phyloP scores from a whole-genome alignment of 2,329 filamentous ascomycete species.

The Aspergillus uvarum region DNA sequence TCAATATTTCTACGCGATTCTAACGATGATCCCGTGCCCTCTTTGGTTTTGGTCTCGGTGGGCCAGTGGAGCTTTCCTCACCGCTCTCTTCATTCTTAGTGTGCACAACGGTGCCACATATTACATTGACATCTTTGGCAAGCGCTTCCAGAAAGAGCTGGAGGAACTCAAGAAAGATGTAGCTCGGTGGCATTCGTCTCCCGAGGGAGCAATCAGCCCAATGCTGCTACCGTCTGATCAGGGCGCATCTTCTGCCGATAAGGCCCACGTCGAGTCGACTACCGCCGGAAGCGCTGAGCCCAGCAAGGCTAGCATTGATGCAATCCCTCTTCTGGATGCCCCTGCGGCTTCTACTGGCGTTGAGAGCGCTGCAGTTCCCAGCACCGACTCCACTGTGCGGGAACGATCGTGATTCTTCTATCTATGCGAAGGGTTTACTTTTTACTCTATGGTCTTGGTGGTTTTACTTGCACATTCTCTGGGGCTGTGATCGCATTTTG shows the following conservation, averaged over 20 bases:
- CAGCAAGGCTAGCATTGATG: slow-evolving; percentile 32
- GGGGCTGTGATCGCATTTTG: neutral
- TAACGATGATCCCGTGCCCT: slow-evolving; percentile 93
- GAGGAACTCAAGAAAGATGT: slow-evolving; percentile 88
- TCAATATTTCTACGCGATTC: slow-evolving; percentile 84
- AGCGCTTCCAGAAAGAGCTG: slow-evolving; percentile 92
- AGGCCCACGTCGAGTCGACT: slow-evolving; percentile 21
- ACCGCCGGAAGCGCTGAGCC: slow-evolving; percentile 20
- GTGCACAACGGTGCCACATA: slow-evolving; percentile 96
- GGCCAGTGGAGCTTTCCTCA: slow-evolving; percentile 74
- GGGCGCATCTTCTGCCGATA: slow-evolving; percentile 21
- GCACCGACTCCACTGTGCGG: slow-evolving; percentile 19
- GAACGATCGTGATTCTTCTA: slow-evolving; percentile 25
- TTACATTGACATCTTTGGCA: slow-evolving; percentile 98
- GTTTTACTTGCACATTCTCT: neutral
- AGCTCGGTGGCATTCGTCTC: slow-evolving; percentile 71
- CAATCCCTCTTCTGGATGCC: slow-evolving; percentile 39
- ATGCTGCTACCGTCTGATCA: slow-evolving; percentile 25
- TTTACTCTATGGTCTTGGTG: neutral
- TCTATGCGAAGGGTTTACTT: neutral
- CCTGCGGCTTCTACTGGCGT: slow-evolving; percentile 29
- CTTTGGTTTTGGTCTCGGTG: slow-evolving; percentile 90
- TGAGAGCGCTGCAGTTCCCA: slow-evolving; percentile 10
- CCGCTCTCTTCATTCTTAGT: slow-evolving; percentile 85
- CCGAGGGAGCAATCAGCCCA: slow-evolving; percentile 34